phyloP scores from a whole-genome alignment of 225 moss, liverwort and hornwort species.

The Physcomitrium patens region DNA sequence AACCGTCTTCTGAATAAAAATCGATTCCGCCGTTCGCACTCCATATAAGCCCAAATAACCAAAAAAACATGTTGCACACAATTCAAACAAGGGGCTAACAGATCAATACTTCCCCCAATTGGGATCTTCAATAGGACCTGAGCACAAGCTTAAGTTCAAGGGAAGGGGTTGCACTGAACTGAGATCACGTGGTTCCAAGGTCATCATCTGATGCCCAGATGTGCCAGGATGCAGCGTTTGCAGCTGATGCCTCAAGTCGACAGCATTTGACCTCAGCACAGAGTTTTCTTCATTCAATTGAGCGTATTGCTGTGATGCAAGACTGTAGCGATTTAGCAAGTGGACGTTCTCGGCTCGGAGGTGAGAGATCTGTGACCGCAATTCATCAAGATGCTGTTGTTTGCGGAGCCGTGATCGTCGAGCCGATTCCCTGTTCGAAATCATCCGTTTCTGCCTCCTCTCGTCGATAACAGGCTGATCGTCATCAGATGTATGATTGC shows the following conservation, averaged over 20 bases:
- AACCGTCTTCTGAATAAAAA: constrained; percentile 17
- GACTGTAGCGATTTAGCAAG: constrained; percentile 70
- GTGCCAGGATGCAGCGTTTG: constrained; percentile 74
- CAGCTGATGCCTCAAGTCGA: constrained; percentile 68
- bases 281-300: constrained; percentile 81
- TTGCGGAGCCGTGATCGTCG: constrained; percentile 92
- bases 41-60: constrained; percentile 25
- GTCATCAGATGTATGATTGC: constrained; percentile 87
- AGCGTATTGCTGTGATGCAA: constrained; percentile 75
- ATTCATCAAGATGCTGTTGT: constrained; percentile 92
- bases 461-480: constrained; percentile 84
- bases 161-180: constrained; percentile 61
- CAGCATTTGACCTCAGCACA: constrained; percentile 65
- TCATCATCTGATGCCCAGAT: constrained; percentile 57
- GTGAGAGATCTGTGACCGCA: constrained; percentile 86
- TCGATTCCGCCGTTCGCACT: constrained; percentile 32
- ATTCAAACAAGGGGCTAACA: constrained; percentile 22
- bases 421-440: constrained; percentile 95
- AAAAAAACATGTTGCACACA: constrained; percentile 30
- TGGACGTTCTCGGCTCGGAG: constrained; percentile 80
- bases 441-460: constrained; percentile 96
- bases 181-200: constrained; percentile 52
- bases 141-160: constrained; percentile 62
- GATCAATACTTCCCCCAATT: constrained; percentile 45
- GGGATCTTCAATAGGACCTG: constrained; percentile 51